phyloP scores from a whole-genome alignment of 140 eudicot species.

The Cichorium intybus region DNA sequence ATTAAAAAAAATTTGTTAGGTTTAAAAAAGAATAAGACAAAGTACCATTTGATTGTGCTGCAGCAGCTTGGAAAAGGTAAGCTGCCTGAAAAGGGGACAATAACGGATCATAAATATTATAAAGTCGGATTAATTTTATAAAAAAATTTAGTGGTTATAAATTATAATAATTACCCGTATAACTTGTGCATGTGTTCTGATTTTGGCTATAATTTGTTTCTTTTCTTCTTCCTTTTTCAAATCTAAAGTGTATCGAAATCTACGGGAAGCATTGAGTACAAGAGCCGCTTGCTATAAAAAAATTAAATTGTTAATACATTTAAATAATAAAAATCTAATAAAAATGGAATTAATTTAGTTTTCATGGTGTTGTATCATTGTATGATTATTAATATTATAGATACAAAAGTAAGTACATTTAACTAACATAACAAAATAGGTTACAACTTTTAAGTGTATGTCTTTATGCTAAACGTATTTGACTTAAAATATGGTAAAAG shows the following conservation, averaged over 20 bases:
- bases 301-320: constrained; percentile 14
- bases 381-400: too few relatives aligned
- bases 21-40: not conserved
- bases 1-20: too few relatives aligned
- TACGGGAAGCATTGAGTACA: constrained; percentile 89
- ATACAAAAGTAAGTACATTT: constrained; percentile 9
- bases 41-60: constrained; percentile 48
- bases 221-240: constrained; percentile 86
- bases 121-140: not conserved
- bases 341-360: not conserved
- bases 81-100: constrained; percentile 66
- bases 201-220: constrained; percentile 66
- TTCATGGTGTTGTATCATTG: not conserved
- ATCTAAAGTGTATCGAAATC: constrained; percentile 93
- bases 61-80: constrained; percentile 77
- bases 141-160: not conserved
- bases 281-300: constrained; percentile 87
- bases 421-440: constrained; percentile 3
- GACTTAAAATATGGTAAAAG: too few relatives aligned
- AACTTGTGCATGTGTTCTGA: constrained; percentile 85
- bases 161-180: constrained; percentile 50
- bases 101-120: constrained; percentile 15
- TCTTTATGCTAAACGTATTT: too few relatives aligned
- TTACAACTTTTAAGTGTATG: not conserved
- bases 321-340: not conserved